Conservation (phyloP, 2,329 filamentous ascomycete species). For the Colletotrichum eleusines region DNA sequence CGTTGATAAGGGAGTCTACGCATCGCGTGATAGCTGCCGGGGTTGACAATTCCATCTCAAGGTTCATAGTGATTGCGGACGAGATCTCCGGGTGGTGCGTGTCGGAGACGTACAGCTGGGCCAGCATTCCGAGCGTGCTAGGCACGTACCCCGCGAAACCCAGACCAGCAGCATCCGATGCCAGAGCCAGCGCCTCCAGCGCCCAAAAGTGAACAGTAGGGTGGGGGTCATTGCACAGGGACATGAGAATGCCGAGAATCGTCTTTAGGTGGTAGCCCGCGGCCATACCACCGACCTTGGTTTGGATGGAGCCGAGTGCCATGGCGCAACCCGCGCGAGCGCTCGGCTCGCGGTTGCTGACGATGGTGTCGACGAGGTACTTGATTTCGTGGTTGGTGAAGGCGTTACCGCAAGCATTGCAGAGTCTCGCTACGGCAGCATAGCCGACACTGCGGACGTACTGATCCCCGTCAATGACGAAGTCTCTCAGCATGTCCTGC, state of each 20-base stretch:
- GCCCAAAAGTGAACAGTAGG: conserved; percentile 98
- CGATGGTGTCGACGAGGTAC: conserved; percentile 91
- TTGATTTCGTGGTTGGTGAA: conserved; percentile 94
- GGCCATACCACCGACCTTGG: conserved; percentile 96
- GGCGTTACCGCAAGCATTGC: conserved; percentile 83
- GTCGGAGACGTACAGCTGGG: conserved; percentile 91
- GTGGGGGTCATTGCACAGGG: conserved; percentile 93
- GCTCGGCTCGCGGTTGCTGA: conserved; percentile 91
- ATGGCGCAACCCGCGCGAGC: conserved; percentile 94
- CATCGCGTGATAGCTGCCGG: conserved; percentile 86
- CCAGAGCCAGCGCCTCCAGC: conserved; percentile 85
- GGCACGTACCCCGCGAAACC: conserved; percentile 93
- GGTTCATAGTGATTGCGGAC: conserved; percentile 86
- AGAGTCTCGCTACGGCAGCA: conserved; percentile 86
- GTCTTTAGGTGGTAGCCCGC: conserved; percentile 96
- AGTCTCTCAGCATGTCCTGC: conserved; percentile 78
- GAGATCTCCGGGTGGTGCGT: conserved; percentile 88
- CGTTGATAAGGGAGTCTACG: conserved; percentile 95
- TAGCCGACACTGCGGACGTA: conserved; percentile 89
- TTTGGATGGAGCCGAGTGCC: conserved; percentile 92
- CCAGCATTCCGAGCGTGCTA: conserved; percentile 91
- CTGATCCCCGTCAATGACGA: conserved; percentile 85
- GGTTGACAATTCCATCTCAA: conserved; percentile 87
- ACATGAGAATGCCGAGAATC: conserved; percentile 98
- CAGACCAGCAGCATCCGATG: conserved; percentile 91